A percentile compares a stretch with the other conserved stretches of the same genome.
phyloP scores from a whole-genome alignment of 129 eudicot species.

The Lactuca sativa region DNA sequence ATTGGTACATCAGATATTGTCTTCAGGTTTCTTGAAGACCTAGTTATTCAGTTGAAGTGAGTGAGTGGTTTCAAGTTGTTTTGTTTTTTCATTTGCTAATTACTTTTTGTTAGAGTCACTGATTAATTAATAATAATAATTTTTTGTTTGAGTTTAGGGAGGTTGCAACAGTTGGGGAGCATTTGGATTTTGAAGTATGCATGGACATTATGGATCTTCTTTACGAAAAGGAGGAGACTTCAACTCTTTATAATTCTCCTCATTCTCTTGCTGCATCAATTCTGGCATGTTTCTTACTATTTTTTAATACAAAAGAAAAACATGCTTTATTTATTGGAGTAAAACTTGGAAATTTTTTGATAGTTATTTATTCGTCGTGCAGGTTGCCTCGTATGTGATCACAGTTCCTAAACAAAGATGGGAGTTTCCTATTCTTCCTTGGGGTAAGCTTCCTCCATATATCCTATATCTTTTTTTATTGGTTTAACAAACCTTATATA shows the following conservation, averaged over 20 bases:
- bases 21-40: conserved; percentile 58
- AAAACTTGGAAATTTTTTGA: too few relatives aligned
- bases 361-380: conserved; percentile 1
- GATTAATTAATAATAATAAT: not conserved
- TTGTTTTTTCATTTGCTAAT: not conserved
- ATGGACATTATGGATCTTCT: conserved; percentile 88
- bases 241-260: conserved; percentile 52
- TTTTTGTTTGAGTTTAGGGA: conserved; percentile 36
- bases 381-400: conserved; percentile 70
- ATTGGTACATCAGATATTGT: conserved; percentile 63
- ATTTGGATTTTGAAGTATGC: conserved; percentile 56
- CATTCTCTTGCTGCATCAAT: conserved; percentile 64
- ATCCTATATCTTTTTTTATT: not conserved
- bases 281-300: conserved; percentile 40
- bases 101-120: not conserved
- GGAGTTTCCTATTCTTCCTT: conserved; percentile 81
- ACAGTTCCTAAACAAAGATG: conserved; percentile 63
- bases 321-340: not conserved
- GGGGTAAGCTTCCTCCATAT: conserved; percentile 57
- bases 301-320: not conserved
- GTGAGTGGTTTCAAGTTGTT: conserved; percentile 8
- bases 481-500: conserved; percentile 15
- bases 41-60: conserved; percentile 55
- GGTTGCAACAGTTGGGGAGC: conserved; percentile 66
- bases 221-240: conserved; percentile 67